A percentile compares a stretch with the other conserved stretches of the same genome.
These are phyloP conservation scores for Auriscalpium microsporum DNA, from an alignment of 768 basidiomycete genomes.

Conservation along the genomic window DNA sequence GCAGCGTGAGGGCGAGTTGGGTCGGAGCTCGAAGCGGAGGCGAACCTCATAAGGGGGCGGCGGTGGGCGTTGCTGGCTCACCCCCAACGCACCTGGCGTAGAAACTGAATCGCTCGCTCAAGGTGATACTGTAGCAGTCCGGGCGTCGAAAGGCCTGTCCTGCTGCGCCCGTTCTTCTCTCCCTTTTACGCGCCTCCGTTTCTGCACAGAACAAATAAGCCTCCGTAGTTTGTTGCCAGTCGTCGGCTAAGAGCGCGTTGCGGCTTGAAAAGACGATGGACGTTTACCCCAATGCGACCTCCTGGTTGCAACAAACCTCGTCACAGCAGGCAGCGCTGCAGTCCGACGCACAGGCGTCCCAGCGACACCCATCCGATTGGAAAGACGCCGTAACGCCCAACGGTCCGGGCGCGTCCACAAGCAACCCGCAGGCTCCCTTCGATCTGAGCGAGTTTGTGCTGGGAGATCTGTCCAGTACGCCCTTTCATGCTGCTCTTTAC, in stretches of 20 bases:
- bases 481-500: not conserved
- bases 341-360: conserved; percentile 6
- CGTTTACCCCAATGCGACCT: conserved; percentile 33
- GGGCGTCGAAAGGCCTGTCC: not conserved
- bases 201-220: conserved; percentile 12
- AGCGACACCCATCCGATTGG: conserved; percentile 28
- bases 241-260: conserved; percentile 11
- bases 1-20: not conserved
- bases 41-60: conserved; percentile 1
- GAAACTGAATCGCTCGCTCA: not conserved
- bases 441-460: conserved; percentile 15
- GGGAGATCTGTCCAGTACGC: conserved; percentile 16
- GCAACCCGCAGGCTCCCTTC: conserved; percentile 10
- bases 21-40: conserved; percentile 12
- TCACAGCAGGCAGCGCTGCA: not conserved
- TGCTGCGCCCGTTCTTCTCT: conserved; percentile 11
- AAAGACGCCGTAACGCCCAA: conserved; percentile 25
- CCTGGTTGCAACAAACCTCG: conserved; percentile 30
- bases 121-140: not conserved
- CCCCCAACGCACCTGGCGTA: not conserved
- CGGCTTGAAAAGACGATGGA: conserved; percentile 35
- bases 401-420: conserved; percentile 19
- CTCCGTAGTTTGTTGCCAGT: conserved; percentile 13
- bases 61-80: not conserved
- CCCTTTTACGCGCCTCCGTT: conserved; percentile 13